phyloP scores from a whole-genome alignment of 202 grass and related monocot genomes.

The Zoysia matrella region DNA sequence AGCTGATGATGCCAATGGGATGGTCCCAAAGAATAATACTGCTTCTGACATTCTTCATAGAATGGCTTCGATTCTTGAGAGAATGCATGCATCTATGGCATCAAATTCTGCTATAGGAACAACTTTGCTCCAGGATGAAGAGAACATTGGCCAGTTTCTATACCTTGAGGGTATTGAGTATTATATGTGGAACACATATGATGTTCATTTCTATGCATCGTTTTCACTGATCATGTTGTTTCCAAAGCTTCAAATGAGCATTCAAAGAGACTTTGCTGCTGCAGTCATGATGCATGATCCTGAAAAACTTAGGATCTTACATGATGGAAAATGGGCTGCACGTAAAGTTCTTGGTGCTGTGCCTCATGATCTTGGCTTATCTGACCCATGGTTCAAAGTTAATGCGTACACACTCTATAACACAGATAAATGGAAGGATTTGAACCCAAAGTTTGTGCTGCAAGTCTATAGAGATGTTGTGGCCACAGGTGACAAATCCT shows the following conservation, averaged over 20 bases:
- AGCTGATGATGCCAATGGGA: constrained; percentile 45
- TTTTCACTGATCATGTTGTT: constrained; percentile 88
- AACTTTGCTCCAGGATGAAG: constrained; percentile 85
- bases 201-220: constrained; percentile 97
- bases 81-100: constrained; percentile 73
- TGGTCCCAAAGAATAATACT: constrained; percentile 62
- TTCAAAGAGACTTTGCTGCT: constrained; percentile 93
- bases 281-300: constrained; percentile 98
- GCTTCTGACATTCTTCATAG: constrained; percentile 70
- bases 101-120: constrained; percentile 81
- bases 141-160: constrained; percentile 98
- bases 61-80: constrained; percentile 86
- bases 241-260: constrained; percentile 86
- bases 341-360: constrained; percentile 96
- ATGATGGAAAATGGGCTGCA: constrained; percentile 85
- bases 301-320: constrained; percentile 72
- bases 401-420: constrained; percentile 96
- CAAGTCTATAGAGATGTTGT: constrained; percentile 93
- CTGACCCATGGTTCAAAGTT: constrained; percentile 96
- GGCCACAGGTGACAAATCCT: constrained; percentile 81
- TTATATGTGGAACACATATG: constrained; percentile 98
- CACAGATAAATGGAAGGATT: constrained; percentile 94
- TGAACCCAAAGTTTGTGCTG: constrained; percentile 97
- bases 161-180: constrained; percentile 98
- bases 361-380: constrained; percentile 93